Evolutionary conservation across 2,329 filamentous ascomycete species (phyloP).

Genomic region (Alternaria hordeiaustralica): DNA sequence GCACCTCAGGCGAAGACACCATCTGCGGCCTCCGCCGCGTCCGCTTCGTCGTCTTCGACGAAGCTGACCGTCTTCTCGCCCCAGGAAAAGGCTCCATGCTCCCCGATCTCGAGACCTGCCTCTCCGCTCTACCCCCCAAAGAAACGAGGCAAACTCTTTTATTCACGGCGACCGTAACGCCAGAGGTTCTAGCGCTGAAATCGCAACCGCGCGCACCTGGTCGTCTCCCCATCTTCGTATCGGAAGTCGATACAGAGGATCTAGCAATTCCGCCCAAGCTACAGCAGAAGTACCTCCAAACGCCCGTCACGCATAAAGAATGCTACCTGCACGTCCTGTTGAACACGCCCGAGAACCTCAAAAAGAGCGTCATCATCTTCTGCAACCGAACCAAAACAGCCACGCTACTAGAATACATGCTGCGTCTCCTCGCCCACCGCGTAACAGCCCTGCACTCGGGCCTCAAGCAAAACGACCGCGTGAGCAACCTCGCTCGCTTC

Average conservation of each 20-base stretch:
- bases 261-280: conserved; percentile 82
- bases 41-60: conserved; percentile 88
- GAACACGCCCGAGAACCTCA: conserved; percentile 71
- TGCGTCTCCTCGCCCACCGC: conserved; percentile 84
- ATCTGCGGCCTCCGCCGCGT: conserved; percentile 80
- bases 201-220: conserved; percentile 74
- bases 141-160: conserved; percentile 86
- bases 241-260: conserved; percentile 77
- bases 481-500: conserved; percentile 88
- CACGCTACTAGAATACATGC: conserved; percentile 84
- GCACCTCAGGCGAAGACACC: conserved; percentile 89
- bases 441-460: conserved; percentile 91
- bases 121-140: conserved; percentile 79
- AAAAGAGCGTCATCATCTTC: conserved; percentile 88
- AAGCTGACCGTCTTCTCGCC: conserved; percentile 87
- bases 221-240: conserved; percentile 82
- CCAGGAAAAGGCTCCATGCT: conserved; percentile 84
- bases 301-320: conserved; percentile 91
- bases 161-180: conserved; percentile 94
- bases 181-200: conserved; percentile 87
- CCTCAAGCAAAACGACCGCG: conserved; percentile 82
- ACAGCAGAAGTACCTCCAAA: conserved; percentile 82
- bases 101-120: conserved; percentile 88
- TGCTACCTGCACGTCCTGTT: conserved; percentile 93
- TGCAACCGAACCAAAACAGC: conserved; percentile 91